Evolutionary conservation across 192 early-diverging fungal genomes (phyloP).

Genomic region (Funneliformis mosseae): DNA sequence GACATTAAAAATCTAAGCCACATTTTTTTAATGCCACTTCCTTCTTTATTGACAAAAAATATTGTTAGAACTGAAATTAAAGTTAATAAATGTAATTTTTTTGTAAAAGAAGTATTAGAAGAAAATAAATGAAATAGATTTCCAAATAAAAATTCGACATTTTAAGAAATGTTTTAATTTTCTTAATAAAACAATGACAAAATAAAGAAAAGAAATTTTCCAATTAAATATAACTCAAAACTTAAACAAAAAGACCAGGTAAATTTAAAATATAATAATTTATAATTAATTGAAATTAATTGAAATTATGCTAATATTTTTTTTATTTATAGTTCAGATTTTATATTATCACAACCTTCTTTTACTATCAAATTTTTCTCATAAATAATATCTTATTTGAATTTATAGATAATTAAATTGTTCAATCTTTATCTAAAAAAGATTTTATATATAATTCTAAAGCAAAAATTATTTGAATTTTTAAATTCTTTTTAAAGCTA

Average conservation of each 20-base stretch:
- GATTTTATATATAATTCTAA: no score
- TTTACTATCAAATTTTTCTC: background rate
- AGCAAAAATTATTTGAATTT: no score
- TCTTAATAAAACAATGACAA: background rate
- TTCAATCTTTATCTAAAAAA: constrained; percentile 4
- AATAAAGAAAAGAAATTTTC: constrained; percentile 10
- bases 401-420: constrained; percentile 7
- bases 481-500: no score
- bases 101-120: constrained; percentile 9
- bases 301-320: background rate
- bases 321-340: background rate
- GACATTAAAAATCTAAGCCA: no score
- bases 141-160: constrained; percentile 21
- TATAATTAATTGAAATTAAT: background rate
- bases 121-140: background rate
- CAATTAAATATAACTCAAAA: background rate
- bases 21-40: background rate
- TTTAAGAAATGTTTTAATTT: constrained; percentile 20
- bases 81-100: constrained; percentile 4
- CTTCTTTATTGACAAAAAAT: background rate
- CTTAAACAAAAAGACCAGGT: background rate
- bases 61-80: background rate
- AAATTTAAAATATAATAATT: background rate
- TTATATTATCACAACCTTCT: background rate
- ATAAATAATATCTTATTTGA: background rate